phyloP scores from a whole-genome alignment of 352 stramenopile species.

The Phytophthora tentaculata region DNA sequence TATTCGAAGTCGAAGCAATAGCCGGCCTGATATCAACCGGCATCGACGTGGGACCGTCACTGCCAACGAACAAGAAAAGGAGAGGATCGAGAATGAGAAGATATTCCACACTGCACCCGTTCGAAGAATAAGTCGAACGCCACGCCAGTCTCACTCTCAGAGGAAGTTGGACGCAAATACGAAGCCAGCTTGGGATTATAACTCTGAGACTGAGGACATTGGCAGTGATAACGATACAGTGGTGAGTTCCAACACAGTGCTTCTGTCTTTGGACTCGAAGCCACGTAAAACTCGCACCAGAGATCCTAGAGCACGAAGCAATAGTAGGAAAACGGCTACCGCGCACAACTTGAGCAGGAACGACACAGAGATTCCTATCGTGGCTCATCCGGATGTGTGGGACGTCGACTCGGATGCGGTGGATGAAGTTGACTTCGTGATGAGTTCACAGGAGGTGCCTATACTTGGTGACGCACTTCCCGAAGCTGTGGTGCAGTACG shows the following conservation, averaged over 20 bases:
- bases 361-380: constrained; percentile 9
- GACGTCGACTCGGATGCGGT: constrained; percentile 32
- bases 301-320: constrained; percentile 9
- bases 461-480: constrained; percentile 24
- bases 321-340: constrained; percentile 3
- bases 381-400: constrained; percentile 20
- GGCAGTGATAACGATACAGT: constrained; percentile 11
- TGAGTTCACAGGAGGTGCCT: constrained; percentile 25
- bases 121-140: constrained; percentile 8
- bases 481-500: constrained; percentile 42
- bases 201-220: constrained; percentile 28
- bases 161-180: constrained; percentile 22
- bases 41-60: constrained; percentile 13
- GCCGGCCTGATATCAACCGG: constrained; percentile 10
- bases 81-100: constrained; percentile 13
- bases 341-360: constrained; percentile 5
- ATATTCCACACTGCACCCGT: constrained; percentile 18
- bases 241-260: constrained; percentile 10
- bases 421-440: constrained; percentile 21
- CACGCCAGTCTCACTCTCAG: constrained; percentile 13
- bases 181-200: constrained; percentile 27
- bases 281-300: constrained; percentile 10
- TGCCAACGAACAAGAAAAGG: constrained; percentile 9
- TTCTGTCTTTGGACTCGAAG: constrained; percentile 14
- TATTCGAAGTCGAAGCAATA: constrained; percentile 25